Evolutionary conservation across 768 basidiomycete species (phyloP), one percentile per base, ranked within the genome.

Genomic region (Suillus placidus): DNA sequence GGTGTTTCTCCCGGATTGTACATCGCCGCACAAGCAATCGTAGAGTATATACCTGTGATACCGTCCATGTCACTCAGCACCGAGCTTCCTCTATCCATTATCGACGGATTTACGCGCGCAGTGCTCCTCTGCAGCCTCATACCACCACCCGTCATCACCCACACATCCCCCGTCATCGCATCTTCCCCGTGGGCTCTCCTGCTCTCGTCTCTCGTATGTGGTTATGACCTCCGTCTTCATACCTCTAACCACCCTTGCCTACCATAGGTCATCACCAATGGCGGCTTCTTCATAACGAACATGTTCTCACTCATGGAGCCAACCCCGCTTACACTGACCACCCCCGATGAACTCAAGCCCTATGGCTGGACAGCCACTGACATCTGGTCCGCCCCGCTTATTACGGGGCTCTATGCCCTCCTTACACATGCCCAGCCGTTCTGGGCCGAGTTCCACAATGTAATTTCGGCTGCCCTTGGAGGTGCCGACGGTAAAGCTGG

Each of bases 321-420:
- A 0, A 87, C 88, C 6, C 80, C 89, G 0, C 81, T 93, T 65
- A 72, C 84, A 6, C 75, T 95, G 26, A 81, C 87, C 40, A 94
- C 93, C 0, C 95, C 95, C 1, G 82, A 88, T 0, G 95, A 96
- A 74, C 83, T 97, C 9, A 82, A 82, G 62, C 84, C 92, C 0
- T 90, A 90, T 64, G 95, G 95, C 14, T 97, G 95, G 95, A 90
- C 88, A 51, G 87, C 88, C 30, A 84, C 87, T 0, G 95, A 97
- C 73, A 75, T 95, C 37, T 97, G 95, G 94, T 87, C 87, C 76
- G 93, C 95, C 10, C 89, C 93, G 8, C 78, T 89, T 69, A 79
- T 89, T 70, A 94, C 93, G 13, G 91, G 82, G 1, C 73, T 95
- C 12, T 95, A 93, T 73, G 88, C 94, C 62, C 84, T 88, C 64